Base-by-base conservation (phyloP, 2,329 filamentous ascomycete genomes). In the Pestalotiopsis sp. region DNA sequence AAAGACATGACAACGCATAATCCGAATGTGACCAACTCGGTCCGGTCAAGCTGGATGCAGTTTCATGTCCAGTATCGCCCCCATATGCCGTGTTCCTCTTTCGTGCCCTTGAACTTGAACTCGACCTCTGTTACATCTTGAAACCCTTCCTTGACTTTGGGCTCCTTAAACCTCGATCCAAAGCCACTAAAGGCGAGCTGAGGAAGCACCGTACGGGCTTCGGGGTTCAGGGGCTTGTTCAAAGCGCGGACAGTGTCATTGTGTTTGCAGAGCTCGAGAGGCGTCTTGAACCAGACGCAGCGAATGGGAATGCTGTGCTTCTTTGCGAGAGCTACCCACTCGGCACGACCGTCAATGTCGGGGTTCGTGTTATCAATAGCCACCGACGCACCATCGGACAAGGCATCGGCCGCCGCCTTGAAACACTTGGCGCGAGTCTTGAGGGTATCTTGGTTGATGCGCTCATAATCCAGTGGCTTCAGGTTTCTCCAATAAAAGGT, bases 341-440 rank as follows among this genome's bases (percentile, higher is more conserved):
- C 82, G n/a, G 87, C 86, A 72, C 96, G 88, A 27, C 91, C 94
- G 66, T 93, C 91, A 12, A 85, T 79, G 81, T 97, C 92, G 38
- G 95, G 89, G 78, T 99, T 99, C n/a, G 96, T 98, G 79, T 97
- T 98, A 80, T 99, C 96, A 96, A 98, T 87, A 31, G 87, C 94
- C 4, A 97, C 89, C 2, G 93, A 92, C 25, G 85, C 85, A 1
- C 91, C 90, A 27, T 88, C 85, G 56, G 85, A 80, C 57, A 98
- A 83, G 61, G 88, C 81, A 61, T 92, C 87, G 64, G 84, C 85
- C 14, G 95, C 94, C 27, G 87, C 88, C 79, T 94, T 93, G 70
- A 98, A 81, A 78, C 90, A 92, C 74, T 89, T 91, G 62, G 90
- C 86, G 70, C 86, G 83, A 71, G 89, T 91, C 80, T 97, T 97